Base-by-base conservation (phyloP, 805 yeast genomes). In the Candida manassasensis region DNA sequence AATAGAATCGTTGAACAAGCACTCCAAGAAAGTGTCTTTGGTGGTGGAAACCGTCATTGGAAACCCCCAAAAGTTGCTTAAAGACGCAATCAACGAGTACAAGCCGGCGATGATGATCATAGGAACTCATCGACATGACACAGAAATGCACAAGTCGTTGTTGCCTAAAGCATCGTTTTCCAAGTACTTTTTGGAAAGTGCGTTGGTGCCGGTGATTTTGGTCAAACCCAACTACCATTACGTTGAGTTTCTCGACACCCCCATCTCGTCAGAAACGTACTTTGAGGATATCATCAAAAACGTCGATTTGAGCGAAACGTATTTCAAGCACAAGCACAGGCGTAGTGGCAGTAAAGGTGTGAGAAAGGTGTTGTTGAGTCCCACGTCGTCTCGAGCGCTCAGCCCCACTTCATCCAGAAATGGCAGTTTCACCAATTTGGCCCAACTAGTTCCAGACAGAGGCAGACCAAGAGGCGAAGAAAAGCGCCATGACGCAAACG, bases 101-200 rank as follows among this genome's bases (percentile, higher is more conserved):
- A 49, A 53, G 32, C 73, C 73, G 3, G 60, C 61, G n/a, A 64
- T 67, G 69, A 63, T 67, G 71, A 48, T 61, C 21, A 62, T 67
- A 16, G 73, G 73, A 2, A 61, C 69, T 7, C 67, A 61, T 38
- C 62, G 60, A 32, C 51, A 52, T 15, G 60, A 50, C 10, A 49
- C 51, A 32, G 39, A 34, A 14, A 35, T 27, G 8, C 43, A 43
- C 33, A 33, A 36, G 40, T 45, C 55, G 10, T 49, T 66, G 26
- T 50, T 64, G 29, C 44, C 60, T 17, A 63, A 60, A 36, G 40
- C 64, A 2, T 57, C 69, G 4, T 47, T 63, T 22, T 60, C 69
- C 13, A 61, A 63, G 43, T 59, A 63, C 40, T 66, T 67, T 33
- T 48, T 67, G 28, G 66, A 66, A 46, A 66, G 59, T 44, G 70